A percentile compares a stretch with the other conserved stretches of the same genome.
Evolutionary conservation across 495 filamentous ascomycete species (phyloP).

Genomic region (Trichoderma erinaceum): DNA sequence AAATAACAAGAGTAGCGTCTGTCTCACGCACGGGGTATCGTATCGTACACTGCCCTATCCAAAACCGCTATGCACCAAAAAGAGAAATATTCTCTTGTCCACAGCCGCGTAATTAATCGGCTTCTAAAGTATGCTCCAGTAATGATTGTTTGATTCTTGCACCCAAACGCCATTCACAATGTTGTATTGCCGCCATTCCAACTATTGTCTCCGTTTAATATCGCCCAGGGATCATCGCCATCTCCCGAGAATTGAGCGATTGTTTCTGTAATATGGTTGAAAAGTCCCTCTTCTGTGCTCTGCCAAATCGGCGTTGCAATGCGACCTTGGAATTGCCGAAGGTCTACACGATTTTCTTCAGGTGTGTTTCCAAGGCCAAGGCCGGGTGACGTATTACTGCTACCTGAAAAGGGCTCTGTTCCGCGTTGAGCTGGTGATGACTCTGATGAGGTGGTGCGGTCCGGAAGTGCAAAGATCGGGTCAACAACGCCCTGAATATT

Average conservation of each 20-base stretch:
- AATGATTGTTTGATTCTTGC: not conserved
- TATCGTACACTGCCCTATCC: slow-evolving; percentile 9
- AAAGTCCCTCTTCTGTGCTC: slow-evolving; percentile 6
- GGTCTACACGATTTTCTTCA: slow-evolving; percentile 12
- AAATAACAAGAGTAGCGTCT: slow-evolving; percentile 1
- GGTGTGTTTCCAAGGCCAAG: slow-evolving; percentile 12
- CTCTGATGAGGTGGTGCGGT: slow-evolving; percentile 3
- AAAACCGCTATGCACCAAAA: slow-evolving; percentile 8
- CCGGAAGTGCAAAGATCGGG: slow-evolving; percentile 5
- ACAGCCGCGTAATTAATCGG: not conserved
- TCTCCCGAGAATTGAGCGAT: slow-evolving; percentile 6
- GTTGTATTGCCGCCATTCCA: not conserved
- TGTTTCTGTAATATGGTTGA: slow-evolving; percentile 7
- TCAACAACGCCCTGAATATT: not conserved
- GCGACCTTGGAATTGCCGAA: slow-evolving; percentile 13
- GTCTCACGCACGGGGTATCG: not conserved
- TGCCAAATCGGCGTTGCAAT: slow-evolving; percentile 14
- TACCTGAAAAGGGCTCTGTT: slow-evolving; percentile 7
- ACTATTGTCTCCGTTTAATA: not conserved
- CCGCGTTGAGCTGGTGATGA: not conserved
- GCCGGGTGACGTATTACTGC: slow-evolving; percentile 12
- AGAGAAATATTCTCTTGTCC: not conserved
- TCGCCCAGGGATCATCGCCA: slow-evolving; percentile 1
- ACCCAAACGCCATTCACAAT: not conserved
- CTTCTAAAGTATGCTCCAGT: not conserved